phyloP scores from a whole-genome alignment of 2,329 filamentous ascomycete species.

The Pseudogymnoascus sp. region DNA sequence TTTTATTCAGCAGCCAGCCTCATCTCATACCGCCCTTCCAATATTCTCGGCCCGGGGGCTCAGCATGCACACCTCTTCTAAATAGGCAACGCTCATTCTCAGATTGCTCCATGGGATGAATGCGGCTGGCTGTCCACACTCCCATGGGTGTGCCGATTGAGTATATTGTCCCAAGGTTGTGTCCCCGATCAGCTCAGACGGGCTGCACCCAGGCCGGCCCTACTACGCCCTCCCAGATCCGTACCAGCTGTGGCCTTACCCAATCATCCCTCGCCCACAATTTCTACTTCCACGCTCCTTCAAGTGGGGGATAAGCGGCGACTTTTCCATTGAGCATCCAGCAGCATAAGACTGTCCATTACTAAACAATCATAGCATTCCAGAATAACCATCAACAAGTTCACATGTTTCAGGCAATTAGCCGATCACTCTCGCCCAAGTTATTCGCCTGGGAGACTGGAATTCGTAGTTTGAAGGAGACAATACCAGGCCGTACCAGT shows the following conservation, averaged over 20 bases:
- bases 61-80: neutral
- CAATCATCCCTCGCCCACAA: neutral
- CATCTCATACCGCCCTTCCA: neutral
- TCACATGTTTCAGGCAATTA: conserved; percentile 1
- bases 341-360: neutral
- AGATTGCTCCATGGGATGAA: neutral
- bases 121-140: neutral
- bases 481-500: neutral
- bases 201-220: neutral
- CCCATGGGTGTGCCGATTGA: neutral
- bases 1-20: neutral
- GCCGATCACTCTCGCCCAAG: conserved; percentile 4
- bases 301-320: conserved; percentile 1
- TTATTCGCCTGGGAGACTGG: conserved; percentile 5
- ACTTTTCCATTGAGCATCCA: neutral
- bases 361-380: neutral
- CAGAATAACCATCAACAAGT: neutral
- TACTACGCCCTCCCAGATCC: neutral
- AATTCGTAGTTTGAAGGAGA: neutral
- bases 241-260: neutral
- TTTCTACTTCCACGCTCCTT: neutral
- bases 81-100: neutral
- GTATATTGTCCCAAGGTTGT: conserved; percentile 1
- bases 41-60: neutral
- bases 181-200: neutral